phyloP scores from a whole-genome alignment of 805 yeast species.

The Sungouiozyma intestinalis region DNA sequence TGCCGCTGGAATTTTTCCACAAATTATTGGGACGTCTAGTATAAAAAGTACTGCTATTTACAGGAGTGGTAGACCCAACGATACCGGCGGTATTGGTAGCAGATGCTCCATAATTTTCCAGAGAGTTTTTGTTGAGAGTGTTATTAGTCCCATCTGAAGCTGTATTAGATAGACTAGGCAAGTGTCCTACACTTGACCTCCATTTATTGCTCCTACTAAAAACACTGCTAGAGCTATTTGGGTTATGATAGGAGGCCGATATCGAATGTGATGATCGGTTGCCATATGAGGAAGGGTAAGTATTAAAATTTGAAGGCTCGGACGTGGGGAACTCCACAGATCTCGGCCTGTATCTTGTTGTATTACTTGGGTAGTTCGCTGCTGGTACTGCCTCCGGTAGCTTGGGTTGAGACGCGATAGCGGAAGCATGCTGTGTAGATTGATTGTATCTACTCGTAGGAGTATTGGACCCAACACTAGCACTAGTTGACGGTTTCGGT shows the following conservation, averaged over 20 bases:
- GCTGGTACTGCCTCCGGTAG: neutral
- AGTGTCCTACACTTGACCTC: conserved; percentile 10
- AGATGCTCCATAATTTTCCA: neutral
- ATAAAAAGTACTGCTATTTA: neutral
- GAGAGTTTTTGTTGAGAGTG: neutral
- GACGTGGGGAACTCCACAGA: conserved; percentile 6
- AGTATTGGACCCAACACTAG: conserved; percentile 8
- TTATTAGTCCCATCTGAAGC: neutral
- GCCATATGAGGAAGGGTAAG: neutral
- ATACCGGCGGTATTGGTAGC: neutral
- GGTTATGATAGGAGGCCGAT: neutral
- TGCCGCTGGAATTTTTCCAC: conserved; percentile 6
- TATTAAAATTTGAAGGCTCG: conserved; percentile 1
- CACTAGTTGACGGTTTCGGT: neutral
- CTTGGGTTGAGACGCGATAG: neutral
- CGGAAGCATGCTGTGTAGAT: conserved; percentile 1
- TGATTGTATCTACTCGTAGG: conserved; percentile 21
- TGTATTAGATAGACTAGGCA: conserved; percentile 4
- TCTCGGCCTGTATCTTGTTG: conserved; percentile 14
- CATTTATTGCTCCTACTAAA: conserved; percentile 18
- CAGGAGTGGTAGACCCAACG: neutral
- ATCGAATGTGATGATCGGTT: neutral
- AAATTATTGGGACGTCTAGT: conserved; percentile 6
- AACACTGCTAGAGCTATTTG: conserved; percentile 9
- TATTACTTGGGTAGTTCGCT: neutral